Evolutionary conservation across 352 stramenopile species (phyloP), one percentile per base, ranked within the genome.

Genomic region (Elongisporangium prolatum): DNA sequence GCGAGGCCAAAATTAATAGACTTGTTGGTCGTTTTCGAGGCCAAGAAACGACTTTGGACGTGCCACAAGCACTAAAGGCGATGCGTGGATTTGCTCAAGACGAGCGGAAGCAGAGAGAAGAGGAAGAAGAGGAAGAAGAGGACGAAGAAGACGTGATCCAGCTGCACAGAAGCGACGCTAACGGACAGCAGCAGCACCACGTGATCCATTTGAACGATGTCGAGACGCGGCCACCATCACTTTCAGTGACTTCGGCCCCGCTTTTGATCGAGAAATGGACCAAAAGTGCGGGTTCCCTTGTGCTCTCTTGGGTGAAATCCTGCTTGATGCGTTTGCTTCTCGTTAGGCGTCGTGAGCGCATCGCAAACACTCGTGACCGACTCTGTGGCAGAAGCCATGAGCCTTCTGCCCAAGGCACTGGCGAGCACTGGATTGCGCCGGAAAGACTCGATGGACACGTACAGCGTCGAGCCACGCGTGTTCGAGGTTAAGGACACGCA

Each of bases 111-210:
- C 22, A 63, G 6, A 48, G 53, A 14, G 56, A 44, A 17, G 37
- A 56, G 4, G 65, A 75, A 8, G 63, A 70, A 4, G 64, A 78
- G 13, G 69, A 77, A 0, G 64, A 70, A 9, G 72, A 81, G 21
- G 67, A 81, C 47, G 69, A n/a, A n/a, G n/a, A 76, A 44, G 62
- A 72, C 59, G 69, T 62, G 1, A 64, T 79, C 20, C 69, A 82
- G 59, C 52, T 72, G 25, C 16, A 22, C 37, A 16, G 25, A 7
- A 25, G 34, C 13, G 14, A 18, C 18, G 25, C 13, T 3, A 25
- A 21, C 3, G 18, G 37, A 57, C 54, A 14, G 40, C 54, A 8
- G 28, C 58, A 56, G 25, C 52, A 38, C 20, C 67, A 49, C 53
- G 64, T 25, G 59, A 69, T 60, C 34, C 21, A 63, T 21, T 13